A percentile compares a stretch with the other conserved stretches of the same genome.
Conservation (phyloP, 129 eudicot genomes). For the Tanacetum coccineum region DNA sequence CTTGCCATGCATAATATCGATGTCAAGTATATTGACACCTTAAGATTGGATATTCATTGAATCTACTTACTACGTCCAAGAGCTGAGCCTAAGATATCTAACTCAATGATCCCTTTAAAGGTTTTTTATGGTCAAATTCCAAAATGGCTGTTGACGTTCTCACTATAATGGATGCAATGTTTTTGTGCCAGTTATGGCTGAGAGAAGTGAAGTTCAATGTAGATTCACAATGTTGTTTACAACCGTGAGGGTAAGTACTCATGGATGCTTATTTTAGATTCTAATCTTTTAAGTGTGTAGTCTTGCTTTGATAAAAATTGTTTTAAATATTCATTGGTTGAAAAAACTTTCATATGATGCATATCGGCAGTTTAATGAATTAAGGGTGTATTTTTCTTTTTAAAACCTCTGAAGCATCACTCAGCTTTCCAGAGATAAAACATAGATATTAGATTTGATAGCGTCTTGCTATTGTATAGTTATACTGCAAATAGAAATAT, state of each 20-base stretch:
- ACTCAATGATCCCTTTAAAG: slow-evolving; percentile 30
- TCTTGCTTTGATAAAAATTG: slow-evolving; percentile 1
- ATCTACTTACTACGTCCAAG: slow-evolving; percentile 60
- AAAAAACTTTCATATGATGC: no score
- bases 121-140: slow-evolving; percentile 71
- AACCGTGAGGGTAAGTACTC: slow-evolving; percentile 79
- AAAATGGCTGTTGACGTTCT: slow-evolving; percentile 82
- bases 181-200: slow-evolving; percentile 76
- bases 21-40: slow-evolving; percentile 54
- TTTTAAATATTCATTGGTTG: no score
- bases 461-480: not conserved
- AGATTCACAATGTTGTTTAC: slow-evolving; percentile 69
- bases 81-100: slow-evolving; percentile 34
- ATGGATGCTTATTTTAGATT: slow-evolving; percentile 1
- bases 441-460: not conserved
- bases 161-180: slow-evolving; percentile 91
- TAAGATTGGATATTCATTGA: slow-evolving; percentile 82
- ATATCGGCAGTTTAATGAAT: no score
- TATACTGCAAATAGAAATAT: not conserved
- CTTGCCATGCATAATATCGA: slow-evolving; percentile 56
- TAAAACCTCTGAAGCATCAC: no score
- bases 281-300: not conserved
- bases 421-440: not conserved
- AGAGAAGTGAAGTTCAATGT: slow-evolving; percentile 68
- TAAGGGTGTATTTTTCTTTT: no score